Evolutionary conservation across 805 yeast species (phyloP).

Genomic region (Starmerella vitae): DNA sequence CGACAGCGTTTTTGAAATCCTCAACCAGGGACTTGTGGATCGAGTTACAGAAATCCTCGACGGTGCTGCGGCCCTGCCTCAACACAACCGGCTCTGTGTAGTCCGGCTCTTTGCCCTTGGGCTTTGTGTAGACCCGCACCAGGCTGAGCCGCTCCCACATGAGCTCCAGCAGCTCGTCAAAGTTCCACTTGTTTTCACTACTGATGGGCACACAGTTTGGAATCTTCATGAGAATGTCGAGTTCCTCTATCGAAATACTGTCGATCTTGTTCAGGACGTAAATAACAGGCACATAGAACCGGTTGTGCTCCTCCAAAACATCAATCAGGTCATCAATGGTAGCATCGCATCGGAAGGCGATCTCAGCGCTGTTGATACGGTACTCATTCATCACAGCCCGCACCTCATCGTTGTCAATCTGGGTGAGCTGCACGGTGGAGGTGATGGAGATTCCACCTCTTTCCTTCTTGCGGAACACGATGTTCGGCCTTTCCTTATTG

Average conservation of each 20-base stretch:
- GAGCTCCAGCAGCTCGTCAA: constrained; percentile 81
- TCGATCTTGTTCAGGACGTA: constrained; percentile 94
- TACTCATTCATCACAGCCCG: constrained; percentile 94
- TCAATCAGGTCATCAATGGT: constrained; percentile 94
- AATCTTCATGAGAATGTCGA: constrained; percentile 76
- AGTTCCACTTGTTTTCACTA: constrained; percentile 91
- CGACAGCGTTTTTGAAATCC: constrained; percentile 86
- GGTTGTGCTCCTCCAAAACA: constrained; percentile 74
- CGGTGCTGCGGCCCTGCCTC: constrained; percentile 65
- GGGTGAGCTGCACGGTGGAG: constrained; percentile 83
- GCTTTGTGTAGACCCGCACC: constrained; percentile 94
- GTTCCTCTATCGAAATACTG: constrained; percentile 83
- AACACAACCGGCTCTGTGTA: constrained; percentile 89
- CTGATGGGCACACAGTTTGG: constrained; percentile 97
- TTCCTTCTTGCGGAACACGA: constrained; percentile 80
- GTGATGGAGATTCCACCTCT: constrained; percentile 93
- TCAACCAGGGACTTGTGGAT: constrained; percentile 90
- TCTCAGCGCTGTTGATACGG: constrained; percentile 88
- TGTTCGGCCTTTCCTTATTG: constrained; percentile 86
- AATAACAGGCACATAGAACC: constrained; percentile 90
- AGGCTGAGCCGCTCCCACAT: constrained; percentile 91
- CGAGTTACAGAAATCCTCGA: constrained; percentile 91
- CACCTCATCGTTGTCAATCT: constrained; percentile 82
- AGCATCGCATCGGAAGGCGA: constrained; percentile 94
- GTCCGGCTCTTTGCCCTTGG: constrained; percentile 89